Evolutionary conservation across 306 rosid genomes (phyloP).

Genomic region (Quercus wislizeni): DNA sequence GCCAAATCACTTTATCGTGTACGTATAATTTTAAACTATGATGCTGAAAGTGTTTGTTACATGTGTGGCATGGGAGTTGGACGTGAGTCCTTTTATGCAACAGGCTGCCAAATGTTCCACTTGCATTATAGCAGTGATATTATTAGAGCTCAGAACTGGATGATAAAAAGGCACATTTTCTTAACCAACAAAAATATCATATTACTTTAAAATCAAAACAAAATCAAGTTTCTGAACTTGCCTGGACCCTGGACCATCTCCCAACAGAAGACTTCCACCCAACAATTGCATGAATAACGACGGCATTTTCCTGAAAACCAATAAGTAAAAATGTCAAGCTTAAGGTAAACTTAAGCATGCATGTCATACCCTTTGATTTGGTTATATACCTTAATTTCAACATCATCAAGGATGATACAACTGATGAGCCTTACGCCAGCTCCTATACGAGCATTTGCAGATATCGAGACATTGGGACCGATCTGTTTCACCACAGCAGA

Average conservation of each 20-base stretch:
- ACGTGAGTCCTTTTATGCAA: not conserved
- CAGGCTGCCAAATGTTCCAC: not conserved
- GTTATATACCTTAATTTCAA: slow-evolving; percentile 73
- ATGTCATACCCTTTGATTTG: slow-evolving; percentile 2
- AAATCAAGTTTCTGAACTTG: slow-evolving; percentile 32
- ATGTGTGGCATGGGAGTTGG: not conserved
- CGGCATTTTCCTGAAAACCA: slow-evolving; percentile 76
- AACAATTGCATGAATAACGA: slow-evolving; percentile 79
- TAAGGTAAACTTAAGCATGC: slow-evolving; percentile 1
- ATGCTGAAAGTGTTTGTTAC: not conserved
- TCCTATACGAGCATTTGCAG: slow-evolving; percentile 97
- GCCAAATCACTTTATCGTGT: too few species aligned
- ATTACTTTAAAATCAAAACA: not conserved
- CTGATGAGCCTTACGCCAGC: slow-evolving; percentile 89
- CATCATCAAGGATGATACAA: slow-evolving; percentile 86
- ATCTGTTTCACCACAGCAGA: slow-evolving; percentile 52
- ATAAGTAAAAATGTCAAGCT: not conserved
- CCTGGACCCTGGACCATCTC: slow-evolving; percentile 93
- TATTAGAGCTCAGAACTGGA: not conserved
- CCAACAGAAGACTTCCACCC: slow-evolving; percentile 97
- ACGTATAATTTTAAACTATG: not conserved
- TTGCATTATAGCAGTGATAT: not conserved
- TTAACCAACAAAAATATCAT: not conserved
- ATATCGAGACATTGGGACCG: slow-evolving; percentile 91
- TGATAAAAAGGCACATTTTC: not conserved